Conservation (phyloP, 345 rosid genomes). For the Populus nigra region DNA sequence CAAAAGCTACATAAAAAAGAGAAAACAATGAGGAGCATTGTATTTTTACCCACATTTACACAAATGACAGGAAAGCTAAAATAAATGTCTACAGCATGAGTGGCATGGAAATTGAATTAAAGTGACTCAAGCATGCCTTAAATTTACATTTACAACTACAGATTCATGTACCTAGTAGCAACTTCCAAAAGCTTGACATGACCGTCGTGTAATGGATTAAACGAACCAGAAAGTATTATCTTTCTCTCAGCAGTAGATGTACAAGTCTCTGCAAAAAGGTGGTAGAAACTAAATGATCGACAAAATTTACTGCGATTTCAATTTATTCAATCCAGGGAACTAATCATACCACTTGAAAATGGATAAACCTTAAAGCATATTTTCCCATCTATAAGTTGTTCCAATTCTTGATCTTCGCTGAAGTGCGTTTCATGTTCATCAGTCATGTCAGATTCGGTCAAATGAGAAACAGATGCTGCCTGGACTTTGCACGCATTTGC, state of each 20-base stretch:
- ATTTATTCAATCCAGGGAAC: constrained; percentile 19
- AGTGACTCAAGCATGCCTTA: neutral
- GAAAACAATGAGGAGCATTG: constrained; percentile 12
- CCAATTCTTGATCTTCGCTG: constrained; percentile 69
- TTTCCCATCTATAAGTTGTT: constrained; percentile 64
- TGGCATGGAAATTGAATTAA: neutral
- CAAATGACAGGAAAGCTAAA: too few relatives aligned
- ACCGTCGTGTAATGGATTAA: constrained; percentile 91
- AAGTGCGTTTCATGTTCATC: constrained; percentile 52
- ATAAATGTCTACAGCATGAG: too few relatives aligned
- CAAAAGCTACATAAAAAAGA: constrained; percentile 47
- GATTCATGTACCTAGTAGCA: constrained; percentile 65
- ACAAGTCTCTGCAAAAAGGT: constrained; percentile 41
- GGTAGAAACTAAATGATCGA: constrained; percentile 15
- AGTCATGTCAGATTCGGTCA: constrained; percentile 55
- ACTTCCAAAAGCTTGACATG: constrained; percentile 88
- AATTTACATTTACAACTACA: neutral
- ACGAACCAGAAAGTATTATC: constrained; percentile 84
- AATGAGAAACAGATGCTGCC: constrained; percentile 44
- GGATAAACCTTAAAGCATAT: constrained; percentile 77
- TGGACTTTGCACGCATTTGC: constrained; percentile 75
- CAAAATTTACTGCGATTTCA: neutral
- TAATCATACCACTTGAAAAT: constrained; percentile 58
- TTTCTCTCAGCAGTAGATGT: constrained; percentile 51
- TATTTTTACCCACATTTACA: too few relatives aligned